Percentiles rank a stretch among this genome's conserved stretches.
These are phyloP conservation scores for Xerocomus potaroensis DNA, from an alignment of 768 basidiomycete genomes.

Conservation along the genomic window DNA sequence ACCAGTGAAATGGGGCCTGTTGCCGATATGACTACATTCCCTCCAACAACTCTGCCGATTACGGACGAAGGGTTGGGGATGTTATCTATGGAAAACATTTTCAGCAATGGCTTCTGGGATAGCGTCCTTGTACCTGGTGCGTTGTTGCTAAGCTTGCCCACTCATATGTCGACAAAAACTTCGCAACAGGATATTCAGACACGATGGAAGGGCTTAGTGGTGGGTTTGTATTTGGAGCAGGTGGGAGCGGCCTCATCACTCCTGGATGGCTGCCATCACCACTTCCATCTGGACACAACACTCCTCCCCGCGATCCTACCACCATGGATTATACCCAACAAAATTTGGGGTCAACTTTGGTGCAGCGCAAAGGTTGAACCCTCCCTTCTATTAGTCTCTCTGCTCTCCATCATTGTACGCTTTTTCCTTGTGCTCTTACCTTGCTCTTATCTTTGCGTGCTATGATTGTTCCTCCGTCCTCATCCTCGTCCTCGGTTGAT, in stretches of 20 bases:
- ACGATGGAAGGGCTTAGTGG: slow-evolving; percentile 79
- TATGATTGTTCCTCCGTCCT: slow-evolving; percentile 1
- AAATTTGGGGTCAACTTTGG: slow-evolving; percentile 21
- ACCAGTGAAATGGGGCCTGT: slow-evolving; percentile 84
- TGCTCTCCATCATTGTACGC: slow-evolving; percentile 3
- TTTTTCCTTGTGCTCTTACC: background rate
- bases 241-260: slow-evolving; percentile 80
- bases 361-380: slow-evolving; percentile 26
- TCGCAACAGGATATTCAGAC: slow-evolving; percentile 62
- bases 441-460: background rate
- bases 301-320: slow-evolving; percentile 29
- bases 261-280: slow-evolving; percentile 62
- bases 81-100: slow-evolving; percentile 79
- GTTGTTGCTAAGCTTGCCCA: slow-evolving; percentile 22
- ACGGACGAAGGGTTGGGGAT: slow-evolving; percentile 40
- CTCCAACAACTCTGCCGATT: slow-evolving; percentile 72
- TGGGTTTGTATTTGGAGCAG: slow-evolving; percentile 81
- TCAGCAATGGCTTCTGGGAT: slow-evolving; percentile 83
- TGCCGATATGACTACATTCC: slow-evolving; percentile 78
- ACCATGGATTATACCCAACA: slow-evolving; percentile 26
- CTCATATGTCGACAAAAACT: slow-evolving; percentile 1
- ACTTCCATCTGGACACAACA: slow-evolving; percentile 50
- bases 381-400: background rate
- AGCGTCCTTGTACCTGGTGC: slow-evolving; percentile 80
- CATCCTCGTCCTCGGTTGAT: background rate